These are phyloP conservation scores for Murraya paniculata DNA, from an alignment of 345 rosid genomes.

Conservation along the genomic window DNA sequence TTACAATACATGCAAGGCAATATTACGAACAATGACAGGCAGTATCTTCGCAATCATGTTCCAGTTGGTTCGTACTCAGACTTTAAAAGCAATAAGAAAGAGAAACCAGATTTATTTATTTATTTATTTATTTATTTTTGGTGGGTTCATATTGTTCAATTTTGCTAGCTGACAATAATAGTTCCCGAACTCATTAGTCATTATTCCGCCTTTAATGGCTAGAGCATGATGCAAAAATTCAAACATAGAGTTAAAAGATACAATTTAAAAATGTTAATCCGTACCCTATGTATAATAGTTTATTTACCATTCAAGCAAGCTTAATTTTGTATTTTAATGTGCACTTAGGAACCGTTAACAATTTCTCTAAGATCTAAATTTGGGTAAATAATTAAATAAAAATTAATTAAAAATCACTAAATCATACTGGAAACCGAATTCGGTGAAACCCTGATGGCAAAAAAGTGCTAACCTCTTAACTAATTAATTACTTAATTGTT, in stretches of 20 bases:
- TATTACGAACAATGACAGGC: background rate
- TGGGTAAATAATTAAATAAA: too few relatives aligned
- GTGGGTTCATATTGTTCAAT: background rate
- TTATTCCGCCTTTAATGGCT: background rate
- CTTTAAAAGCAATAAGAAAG: background rate
- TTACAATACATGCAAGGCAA: background rate
- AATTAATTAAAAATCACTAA: too few relatives aligned
- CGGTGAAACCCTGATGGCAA: too few relatives aligned
- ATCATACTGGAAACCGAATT: too few relatives aligned
- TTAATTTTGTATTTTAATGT: too few relatives aligned
- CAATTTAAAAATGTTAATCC: background rate
- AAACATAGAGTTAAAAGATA: background rate
- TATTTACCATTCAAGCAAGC: background rate
- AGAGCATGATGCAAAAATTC: background rate
- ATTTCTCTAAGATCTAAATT: too few relatives aligned
- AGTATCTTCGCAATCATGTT: constrained; percentile 8
- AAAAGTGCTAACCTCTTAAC: too few relatives aligned
- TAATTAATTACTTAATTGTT: too few relatives aligned
- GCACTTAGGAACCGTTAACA: too few relatives aligned
- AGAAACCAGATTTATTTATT: background rate
- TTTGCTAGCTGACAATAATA: constrained; percentile 8
- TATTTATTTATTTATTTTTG: background rate
- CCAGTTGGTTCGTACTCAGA: constrained; percentile 1
- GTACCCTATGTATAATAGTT: too few relatives aligned
- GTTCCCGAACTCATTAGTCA: background rate